phyloP scores from a whole-genome alignment of 2,329 filamentous ascomycete species.

The Penicillium brevicompactum region DNA sequence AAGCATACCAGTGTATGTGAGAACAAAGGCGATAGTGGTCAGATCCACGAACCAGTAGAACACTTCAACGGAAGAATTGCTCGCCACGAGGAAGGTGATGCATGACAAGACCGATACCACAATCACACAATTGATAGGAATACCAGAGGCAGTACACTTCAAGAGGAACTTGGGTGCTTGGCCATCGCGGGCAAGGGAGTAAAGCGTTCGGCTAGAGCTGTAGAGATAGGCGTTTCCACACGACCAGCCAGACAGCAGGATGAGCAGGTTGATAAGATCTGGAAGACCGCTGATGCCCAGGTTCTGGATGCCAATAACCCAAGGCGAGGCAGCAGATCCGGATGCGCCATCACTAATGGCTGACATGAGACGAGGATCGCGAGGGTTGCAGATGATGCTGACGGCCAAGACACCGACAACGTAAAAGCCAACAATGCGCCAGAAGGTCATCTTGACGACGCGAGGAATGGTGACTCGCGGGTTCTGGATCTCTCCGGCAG shows the following conservation, averaged over 20 bases:
- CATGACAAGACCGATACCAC: constrained; percentile 67
- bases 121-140: constrained; percentile 70
- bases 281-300: constrained; percentile 68
- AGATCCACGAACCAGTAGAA: constrained; percentile 71
- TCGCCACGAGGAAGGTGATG: constrained; percentile 71
- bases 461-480: constrained; percentile 69
- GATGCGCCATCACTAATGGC: constrained; percentile 60
- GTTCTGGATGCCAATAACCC: constrained; percentile 71
- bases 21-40: constrained; percentile 36
- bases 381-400: constrained; percentile 68
- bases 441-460: constrained; percentile 75
- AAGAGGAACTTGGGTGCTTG: constrained; percentile 59
- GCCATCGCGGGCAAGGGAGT: constrained; percentile 48
- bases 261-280: constrained; percentile 72
- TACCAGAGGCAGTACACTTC: constrained; percentile 61
- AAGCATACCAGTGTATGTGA: constrained; percentile 63
- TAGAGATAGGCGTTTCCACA: constrained; percentile 68
- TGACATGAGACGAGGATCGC: constrained; percentile 60
- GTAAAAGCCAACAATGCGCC: constrained; percentile 74
- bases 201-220: constrained; percentile 54
- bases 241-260: constrained; percentile 71
- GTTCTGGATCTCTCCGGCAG: constrained; percentile 69
- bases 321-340: constrained; percentile 69
- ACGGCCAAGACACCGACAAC: constrained; percentile 71
- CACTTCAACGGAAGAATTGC: constrained; percentile 63